A percentile compares a stretch with the other conserved stretches of the same genome.
These are phyloP conservation scores for Leersia perrieri DNA, from an alignment of 176 grass and related monocot species.

Conservation along the genomic window DNA sequence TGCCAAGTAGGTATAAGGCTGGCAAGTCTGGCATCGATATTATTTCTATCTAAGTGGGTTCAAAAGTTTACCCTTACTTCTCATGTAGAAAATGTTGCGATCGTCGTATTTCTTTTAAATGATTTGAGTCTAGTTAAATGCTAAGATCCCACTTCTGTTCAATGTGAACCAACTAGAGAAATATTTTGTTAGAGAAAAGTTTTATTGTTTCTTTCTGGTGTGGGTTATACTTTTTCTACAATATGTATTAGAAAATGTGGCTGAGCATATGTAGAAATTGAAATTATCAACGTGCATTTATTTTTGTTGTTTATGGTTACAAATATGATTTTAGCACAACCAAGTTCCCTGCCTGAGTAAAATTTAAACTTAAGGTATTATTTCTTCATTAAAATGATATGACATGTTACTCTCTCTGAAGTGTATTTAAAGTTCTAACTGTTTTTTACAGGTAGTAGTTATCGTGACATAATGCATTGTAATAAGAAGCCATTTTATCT, in stretches of 20 bases:
- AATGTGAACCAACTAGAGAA: background rate
- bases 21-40: background rate
- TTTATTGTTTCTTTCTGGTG: background rate
- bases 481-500: conserved; percentile 98
- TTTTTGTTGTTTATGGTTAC: background rate
- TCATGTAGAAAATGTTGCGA: too few species aligned
- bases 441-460: conserved; percentile 72
- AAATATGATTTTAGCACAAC: conserved; percentile 6
- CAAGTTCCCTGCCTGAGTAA: background rate
- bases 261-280: background rate
- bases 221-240: background rate
- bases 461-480: conserved; percentile 91
- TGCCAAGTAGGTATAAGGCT: background rate
- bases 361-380: conserved; percentile 7
- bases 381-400: conserved; percentile 22
- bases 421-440: conserved; percentile 25
- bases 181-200: background rate
- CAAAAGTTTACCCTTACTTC: too few species aligned
- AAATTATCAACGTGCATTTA: background rate
- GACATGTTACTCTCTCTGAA: conserved; percentile 7
- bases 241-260: background rate
- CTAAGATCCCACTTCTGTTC: too few species aligned
- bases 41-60: background rate
- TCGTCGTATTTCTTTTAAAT: background rate
- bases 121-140: background rate